Evolutionary conservation across 1,284 basidiomycete genomes (phyloP), one percentile per base, ranked within the genome.

Genomic region (Anthracocystis setariae): DNA sequence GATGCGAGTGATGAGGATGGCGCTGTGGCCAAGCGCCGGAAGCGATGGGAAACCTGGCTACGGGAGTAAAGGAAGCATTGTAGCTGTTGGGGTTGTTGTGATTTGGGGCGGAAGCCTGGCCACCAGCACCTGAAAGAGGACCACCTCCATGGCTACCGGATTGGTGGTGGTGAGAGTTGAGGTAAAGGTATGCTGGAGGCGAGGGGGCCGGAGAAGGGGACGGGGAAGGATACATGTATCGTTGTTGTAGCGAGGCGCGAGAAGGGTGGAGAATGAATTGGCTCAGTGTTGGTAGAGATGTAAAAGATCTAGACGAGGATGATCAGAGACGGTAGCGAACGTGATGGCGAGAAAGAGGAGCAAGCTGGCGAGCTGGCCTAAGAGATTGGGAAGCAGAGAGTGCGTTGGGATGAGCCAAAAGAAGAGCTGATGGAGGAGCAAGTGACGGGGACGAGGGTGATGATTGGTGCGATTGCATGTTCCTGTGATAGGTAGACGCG

Each of bases 171-270:
- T 77, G 67, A 35, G 59, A 57, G 60, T 73, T 73, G 52, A 69
- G 70, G 59, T 79, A 79, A 51, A 77, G 75, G 57, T 60, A 77
- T 48, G 73, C 77, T 56, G 74, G 77, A 47, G 77, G 77, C 62
- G 77, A 79, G 27, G 77, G 77, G 35, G 77, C 74, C 58, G 77
- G 77, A 21, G 77, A 77, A 39, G 73, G 77, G 8, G 74, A 62
- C 23, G 76, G 74, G 51, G 77, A 79, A 46, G 71, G 74, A 74
- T 69, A 78, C 76, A 79, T 79, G 68, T 73, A 73, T 65, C 40
- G 61, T 49, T 25, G 45, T 24, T 52, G 48, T 60, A 27, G n/a
- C 5, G 37, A 23, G 52, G 51, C 47, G 57, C 46, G 48, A 17
- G 52, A 55, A 24, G 29, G 29, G 53, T 50, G 29, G 8, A n/a